phyloP scores from a whole-genome alignment of 225 moss, liverwort and hornwort genomes.

The Neckera pumila region DNA sequence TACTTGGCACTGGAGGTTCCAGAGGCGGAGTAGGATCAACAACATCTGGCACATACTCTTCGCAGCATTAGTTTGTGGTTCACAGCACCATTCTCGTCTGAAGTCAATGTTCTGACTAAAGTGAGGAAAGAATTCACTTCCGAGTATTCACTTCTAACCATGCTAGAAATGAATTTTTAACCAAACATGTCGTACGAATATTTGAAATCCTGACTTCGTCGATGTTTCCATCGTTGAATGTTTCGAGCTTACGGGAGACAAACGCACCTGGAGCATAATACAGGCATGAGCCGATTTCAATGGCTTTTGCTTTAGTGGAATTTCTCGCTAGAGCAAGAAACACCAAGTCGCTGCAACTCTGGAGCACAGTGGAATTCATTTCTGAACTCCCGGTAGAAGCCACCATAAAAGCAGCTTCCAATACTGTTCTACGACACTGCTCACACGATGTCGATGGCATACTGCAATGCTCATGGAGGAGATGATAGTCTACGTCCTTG shows the following conservation, averaged over 20 bases:
- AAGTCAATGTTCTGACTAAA: background rate
- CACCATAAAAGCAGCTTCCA: conserved; percentile 26
- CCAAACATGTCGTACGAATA: background rate
- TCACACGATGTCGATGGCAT: conserved; percentile 14
- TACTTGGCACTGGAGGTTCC: conserved; percentile 10
- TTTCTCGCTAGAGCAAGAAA: conserved; percentile 28
- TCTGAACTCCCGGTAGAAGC: conserved; percentile 4
- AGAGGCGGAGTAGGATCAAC: background rate
- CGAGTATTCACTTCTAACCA: background rate
- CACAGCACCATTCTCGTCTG: background rate
- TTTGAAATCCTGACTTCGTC: background rate
- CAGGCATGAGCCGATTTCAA: conserved; percentile 30
- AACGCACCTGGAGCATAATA: conserved; percentile 15
- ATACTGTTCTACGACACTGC: conserved; percentile 12
- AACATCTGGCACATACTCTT: background rate
- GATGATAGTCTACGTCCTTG: conserved; percentile 8
- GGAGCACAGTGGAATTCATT: conserved; percentile 6
- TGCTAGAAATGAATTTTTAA: background rate
- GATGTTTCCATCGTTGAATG: background rate
- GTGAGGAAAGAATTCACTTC: background rate
- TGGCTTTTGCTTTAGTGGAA: background rate
- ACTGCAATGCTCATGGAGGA: conserved; percentile 14
- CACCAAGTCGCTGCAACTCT: conserved; percentile 33
- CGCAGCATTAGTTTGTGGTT: background rate
- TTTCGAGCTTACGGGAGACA: background rate